Evolutionary conservation across 208 protist genomes (phyloP).

Genomic region (Leishmania braziliensis): DNA sequence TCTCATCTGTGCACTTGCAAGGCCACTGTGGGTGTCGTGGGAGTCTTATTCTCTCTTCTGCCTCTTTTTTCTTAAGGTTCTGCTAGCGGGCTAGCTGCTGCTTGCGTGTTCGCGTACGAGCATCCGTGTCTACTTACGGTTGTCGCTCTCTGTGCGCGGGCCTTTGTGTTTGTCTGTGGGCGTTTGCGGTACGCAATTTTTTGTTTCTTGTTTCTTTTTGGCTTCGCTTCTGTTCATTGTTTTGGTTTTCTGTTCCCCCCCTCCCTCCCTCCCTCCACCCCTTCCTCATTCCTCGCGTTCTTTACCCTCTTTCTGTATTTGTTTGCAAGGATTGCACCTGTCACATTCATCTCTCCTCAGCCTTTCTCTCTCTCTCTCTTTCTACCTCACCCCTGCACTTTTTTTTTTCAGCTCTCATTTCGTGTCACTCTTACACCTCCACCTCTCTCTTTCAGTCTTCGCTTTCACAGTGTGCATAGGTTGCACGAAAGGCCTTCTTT

Average conservation of each 20-base stretch:
- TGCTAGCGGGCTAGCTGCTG: background rate
- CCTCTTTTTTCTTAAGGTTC: background rate
- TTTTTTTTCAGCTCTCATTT: constrained; percentile 14
- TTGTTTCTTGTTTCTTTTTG: constrained; percentile 16
- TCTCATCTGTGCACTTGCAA: background rate
- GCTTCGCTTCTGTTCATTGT: background rate
- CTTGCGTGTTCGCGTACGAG: background rate
- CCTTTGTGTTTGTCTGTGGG: background rate
- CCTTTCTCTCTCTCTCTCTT: background rate
- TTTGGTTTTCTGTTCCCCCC: constrained; percentile 1
- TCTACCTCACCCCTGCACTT: background rate
- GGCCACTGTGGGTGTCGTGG: background rate
- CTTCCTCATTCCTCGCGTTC: background rate
- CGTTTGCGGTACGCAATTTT: background rate
- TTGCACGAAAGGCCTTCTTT: background rate
- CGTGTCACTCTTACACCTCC: background rate
- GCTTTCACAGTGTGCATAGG: constrained; percentile 4
- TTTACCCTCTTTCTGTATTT: background rate
- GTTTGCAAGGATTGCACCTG: background rate
- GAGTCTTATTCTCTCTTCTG: background rate
- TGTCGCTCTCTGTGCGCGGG: background rate
- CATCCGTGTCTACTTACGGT: background rate
- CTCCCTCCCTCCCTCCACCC: background rate
- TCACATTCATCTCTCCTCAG: background rate
- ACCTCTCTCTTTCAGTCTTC: constrained; percentile 12